Evolutionary conservation across 106 monocot genomes (phyloP), one percentile per base, ranked within the genome.

Genomic region (Platanthera zijinensis): DNA sequence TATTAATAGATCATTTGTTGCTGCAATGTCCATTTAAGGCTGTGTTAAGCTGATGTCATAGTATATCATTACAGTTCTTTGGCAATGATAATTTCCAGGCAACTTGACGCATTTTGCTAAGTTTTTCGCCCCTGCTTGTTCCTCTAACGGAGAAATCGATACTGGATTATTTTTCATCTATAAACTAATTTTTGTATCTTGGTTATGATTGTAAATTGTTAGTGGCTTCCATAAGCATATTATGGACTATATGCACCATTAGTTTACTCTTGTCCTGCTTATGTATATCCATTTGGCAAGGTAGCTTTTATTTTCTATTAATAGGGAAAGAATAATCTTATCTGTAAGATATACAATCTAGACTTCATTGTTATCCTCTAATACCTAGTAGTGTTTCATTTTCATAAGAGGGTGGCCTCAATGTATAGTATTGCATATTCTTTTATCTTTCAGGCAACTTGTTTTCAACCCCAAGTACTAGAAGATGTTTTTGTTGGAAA

Each of bases 401-500:
- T 66, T 28, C 30, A 13, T 66, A 8, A 66, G 21, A 62, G 18
- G 18, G 3, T 21, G 9, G 8, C 8, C 6, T 62, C 14, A 19
- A 69, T 12, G 5, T 72, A 10, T 62, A 6, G 39, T 39, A 39
- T 54, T 7, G 53, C 12, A 30, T 50, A 50, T 12, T 57, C 30
- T 62, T 49, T 52, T 77, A 47, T 14, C 28, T 84, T 57, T 7
- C 84, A 95, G 95, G 95, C 95, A 74, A 95, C 95, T 74, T 91
- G 89, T 78, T 95, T 91, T 57, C 95, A 95, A 57, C 95, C 95
- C 45, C 91, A 95, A 81, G 87, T 95, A 32, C 62, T 78, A 47
- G 91, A 95, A 77, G 85, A 95, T 86, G 84, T 95, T 76, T 95
- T 79, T 57, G 61, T 95, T 75, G 95, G 95, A 47, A 87, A 83